A percentile compares a stretch with the other conserved stretches of the same genome.
Conservation (phyloP, 208 protist genomes). For the Acanthamoeba polyphaga region DNA sequence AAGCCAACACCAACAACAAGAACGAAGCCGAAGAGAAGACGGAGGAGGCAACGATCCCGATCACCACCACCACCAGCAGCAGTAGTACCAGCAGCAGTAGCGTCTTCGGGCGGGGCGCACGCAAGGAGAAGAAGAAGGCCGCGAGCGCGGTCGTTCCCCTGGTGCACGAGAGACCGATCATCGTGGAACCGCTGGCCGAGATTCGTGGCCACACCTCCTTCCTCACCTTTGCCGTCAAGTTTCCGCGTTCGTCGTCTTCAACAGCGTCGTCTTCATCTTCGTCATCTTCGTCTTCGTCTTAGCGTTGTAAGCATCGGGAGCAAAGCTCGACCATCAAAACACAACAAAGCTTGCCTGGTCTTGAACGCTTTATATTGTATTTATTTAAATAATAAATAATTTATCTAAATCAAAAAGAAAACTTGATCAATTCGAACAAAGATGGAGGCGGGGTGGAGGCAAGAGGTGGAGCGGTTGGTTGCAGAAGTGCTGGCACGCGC, state of each 20-base stretch:
- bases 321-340: no score
- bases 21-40: neutral
- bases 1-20: neutral
- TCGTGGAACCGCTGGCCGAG: slow-evolving; percentile 61
- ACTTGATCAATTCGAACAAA: neutral
- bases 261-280: neutral
- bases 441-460: neutral
- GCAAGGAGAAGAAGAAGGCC: slow-evolving; percentile 37
- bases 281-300: neutral
- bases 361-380: no score
- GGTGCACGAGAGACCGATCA: neutral
- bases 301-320: no score
- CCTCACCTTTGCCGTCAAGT: slow-evolving; percentile 83
- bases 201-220: slow-evolving; percentile 83
- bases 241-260: neutral
- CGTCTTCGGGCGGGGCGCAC: neutral
- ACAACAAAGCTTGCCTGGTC: no score
- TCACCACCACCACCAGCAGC: no score
- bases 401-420: no score
- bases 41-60: neutral
- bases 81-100: neutral
- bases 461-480: neutral
- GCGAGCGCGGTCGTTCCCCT: neutral
- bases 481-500: neutral
- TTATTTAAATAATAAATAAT: no score